These are phyloP conservation scores for Helichrysum umbraculigerum DNA, from an alignment of 129 eudicot species.

Conservation along the genomic window DNA sequence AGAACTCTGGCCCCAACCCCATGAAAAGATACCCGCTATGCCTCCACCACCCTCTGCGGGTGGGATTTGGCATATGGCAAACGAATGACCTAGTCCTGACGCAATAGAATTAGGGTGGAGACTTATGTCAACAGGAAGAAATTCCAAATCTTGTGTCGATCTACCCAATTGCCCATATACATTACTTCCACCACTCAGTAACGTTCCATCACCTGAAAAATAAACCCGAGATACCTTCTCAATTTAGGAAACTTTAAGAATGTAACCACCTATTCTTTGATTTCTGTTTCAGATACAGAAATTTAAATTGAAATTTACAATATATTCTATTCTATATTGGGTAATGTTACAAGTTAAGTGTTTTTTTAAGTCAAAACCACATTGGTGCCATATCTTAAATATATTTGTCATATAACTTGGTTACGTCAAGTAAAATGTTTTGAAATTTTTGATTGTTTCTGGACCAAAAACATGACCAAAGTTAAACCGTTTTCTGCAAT, in stretches of 20 bases:
- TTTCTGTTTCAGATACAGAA: background rate
- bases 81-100: conserved; percentile 85
- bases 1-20: conserved; percentile 88
- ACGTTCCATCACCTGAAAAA: conserved; percentile 71
- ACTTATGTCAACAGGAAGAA: conserved; percentile 56
- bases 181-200: conserved; percentile 90
- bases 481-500: background rate
- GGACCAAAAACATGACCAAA: background rate
- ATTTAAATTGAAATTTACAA: background rate
- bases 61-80: conserved; percentile 61
- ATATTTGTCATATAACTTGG: background rate
- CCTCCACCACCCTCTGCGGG: conserved; percentile 30
- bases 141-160: conserved; percentile 50
- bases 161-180: conserved; percentile 87
- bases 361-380: background rate
- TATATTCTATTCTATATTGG: background rate
- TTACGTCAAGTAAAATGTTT: background rate
- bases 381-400: background rate
- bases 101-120: conserved; percentile 54
- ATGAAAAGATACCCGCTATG: conserved; percentile 50
- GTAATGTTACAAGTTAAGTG: background rate
- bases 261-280: background rate
- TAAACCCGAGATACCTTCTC: background rate
- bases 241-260: background rate
- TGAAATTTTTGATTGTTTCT: background rate